A percentile compares a stretch with the other conserved stretches of the same genome.
Evolutionary conservation across 306 rosid genomes (phyloP).

Genomic region (Urtica urens): DNA sequence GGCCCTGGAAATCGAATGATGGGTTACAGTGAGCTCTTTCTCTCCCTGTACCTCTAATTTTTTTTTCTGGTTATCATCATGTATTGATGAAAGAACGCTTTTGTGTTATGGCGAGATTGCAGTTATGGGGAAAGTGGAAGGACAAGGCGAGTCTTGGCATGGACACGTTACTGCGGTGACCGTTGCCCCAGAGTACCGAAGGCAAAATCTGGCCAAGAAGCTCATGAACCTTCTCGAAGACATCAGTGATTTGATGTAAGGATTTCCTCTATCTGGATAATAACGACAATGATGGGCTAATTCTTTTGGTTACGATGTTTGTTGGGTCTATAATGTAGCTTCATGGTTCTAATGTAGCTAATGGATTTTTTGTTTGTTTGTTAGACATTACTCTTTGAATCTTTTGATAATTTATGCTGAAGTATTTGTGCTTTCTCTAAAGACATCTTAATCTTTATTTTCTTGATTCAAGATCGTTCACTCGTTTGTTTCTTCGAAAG

Average conservation of each 20-base stretch:
- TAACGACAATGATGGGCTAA: no score
- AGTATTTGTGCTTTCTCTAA: neutral
- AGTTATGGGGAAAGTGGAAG: slow-evolving; percentile 99
- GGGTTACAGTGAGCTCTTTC: slow-evolving; percentile 74
- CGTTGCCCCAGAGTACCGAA: slow-evolving; percentile 82
- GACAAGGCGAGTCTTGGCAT: slow-evolving; percentile 99
- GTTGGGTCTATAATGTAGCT: no score
- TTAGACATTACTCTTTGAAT: no score
- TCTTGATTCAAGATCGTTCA: no score
- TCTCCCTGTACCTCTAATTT: neutral
- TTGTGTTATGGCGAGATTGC: slow-evolving; percentile 13
- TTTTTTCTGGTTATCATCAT: neutral
- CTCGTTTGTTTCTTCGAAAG: no score
- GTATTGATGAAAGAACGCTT: neutral
- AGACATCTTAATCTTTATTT: no score
- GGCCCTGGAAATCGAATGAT: slow-evolving; percentile 70
- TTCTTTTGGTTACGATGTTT: no score
- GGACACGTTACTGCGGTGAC: slow-evolving; percentile 97
- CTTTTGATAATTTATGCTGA: neutral
- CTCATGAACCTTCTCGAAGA: slow-evolving; percentile 93
- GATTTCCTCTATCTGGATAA: no score
- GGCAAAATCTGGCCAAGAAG: slow-evolving; percentile 94
- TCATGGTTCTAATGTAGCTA: no score
- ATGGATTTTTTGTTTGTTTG: no score
- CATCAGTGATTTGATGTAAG: slow-evolving; percentile 82